Percentiles rank a stretch among this genome's conserved stretches.
Evolutionary conservation across 2,329 filamentous ascomycete species (phyloP).

Genomic region (Colletotrichum sp.): DNA sequence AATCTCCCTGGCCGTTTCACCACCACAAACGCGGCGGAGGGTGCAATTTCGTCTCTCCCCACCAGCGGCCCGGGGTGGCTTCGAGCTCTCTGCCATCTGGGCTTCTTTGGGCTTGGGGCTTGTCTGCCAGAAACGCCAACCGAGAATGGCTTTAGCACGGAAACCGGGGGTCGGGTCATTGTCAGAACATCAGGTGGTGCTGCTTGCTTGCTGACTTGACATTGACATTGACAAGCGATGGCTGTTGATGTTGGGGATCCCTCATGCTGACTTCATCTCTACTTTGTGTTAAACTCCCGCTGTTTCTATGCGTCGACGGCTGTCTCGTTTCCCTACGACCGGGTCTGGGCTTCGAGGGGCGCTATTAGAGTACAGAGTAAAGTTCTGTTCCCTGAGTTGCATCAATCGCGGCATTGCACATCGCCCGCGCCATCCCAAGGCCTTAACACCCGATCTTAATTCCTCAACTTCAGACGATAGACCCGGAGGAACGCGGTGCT

Average conservation of each 20-base stretch:
- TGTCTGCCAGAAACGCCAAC: background rate
- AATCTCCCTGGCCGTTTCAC: slow-evolving; percentile 21
- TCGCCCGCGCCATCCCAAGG: background rate
- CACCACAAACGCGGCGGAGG: slow-evolving; percentile 15
- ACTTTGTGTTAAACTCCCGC: background rate
- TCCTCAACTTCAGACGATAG: slow-evolving; percentile 16
- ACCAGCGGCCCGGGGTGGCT: slow-evolving; percentile 5
- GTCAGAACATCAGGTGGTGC: background rate
- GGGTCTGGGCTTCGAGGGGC: background rate
- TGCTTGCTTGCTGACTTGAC: background rate
- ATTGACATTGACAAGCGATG: background rate
- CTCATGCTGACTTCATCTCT: background rate
- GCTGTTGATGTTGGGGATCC: background rate
- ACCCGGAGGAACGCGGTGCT: background rate
- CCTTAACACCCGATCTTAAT: background rate
- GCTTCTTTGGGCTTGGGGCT: background rate
- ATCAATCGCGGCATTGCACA: background rate
- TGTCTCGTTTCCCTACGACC: background rate
- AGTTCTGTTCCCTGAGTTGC: background rate
- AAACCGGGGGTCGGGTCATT: background rate
- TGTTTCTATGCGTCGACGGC: background rate
- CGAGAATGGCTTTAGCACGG: background rate
- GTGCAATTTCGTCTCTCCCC: slow-evolving; percentile 15
- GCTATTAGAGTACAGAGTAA: background rate
- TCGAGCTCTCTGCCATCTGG: background rate